phyloP scores from a whole-genome alignment of 2,329 filamentous ascomycete species.

The Trichoderma sp. region DNA sequence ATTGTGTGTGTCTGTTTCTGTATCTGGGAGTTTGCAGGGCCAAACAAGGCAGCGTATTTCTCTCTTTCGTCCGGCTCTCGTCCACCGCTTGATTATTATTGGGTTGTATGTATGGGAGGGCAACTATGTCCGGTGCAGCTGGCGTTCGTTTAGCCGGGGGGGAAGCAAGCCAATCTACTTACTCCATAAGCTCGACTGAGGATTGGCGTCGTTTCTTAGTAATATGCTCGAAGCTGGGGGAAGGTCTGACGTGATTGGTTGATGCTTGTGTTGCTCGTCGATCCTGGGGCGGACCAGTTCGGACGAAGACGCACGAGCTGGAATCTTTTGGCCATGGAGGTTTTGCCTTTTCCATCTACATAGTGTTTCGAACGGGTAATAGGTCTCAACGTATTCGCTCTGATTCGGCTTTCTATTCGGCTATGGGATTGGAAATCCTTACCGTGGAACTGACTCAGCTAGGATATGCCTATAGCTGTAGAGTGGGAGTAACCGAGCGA shows the following conservation, averaged over 20 bases:
- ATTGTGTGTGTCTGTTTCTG: background rate
- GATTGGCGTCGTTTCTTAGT: background rate
- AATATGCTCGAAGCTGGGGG: background rate
- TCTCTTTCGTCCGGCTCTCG: background rate
- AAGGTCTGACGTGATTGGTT: background rate
- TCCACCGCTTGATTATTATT: background rate
- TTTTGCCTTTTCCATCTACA: background rate
- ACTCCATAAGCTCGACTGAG: background rate
- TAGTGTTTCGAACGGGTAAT: background rate
- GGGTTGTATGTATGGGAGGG: background rate
- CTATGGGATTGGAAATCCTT: background rate
- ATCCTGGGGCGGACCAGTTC: constrained; percentile 1
- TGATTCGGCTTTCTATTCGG: background rate
- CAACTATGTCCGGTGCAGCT: background rate
- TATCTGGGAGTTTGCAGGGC: background rate
- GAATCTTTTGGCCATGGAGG: background rate
- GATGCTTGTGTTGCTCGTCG: background rate
- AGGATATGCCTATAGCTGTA: background rate
- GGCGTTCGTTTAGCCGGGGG: background rate
- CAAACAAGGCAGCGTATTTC: background rate
- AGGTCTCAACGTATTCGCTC: background rate
- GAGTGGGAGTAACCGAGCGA: background rate
- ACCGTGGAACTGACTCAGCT: background rate
- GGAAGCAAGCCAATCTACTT: background rate
- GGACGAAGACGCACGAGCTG: background rate